phyloP scores from a whole-genome alignment of 345 rosid genomes.

The Hibiscus tridactylites region DNA sequence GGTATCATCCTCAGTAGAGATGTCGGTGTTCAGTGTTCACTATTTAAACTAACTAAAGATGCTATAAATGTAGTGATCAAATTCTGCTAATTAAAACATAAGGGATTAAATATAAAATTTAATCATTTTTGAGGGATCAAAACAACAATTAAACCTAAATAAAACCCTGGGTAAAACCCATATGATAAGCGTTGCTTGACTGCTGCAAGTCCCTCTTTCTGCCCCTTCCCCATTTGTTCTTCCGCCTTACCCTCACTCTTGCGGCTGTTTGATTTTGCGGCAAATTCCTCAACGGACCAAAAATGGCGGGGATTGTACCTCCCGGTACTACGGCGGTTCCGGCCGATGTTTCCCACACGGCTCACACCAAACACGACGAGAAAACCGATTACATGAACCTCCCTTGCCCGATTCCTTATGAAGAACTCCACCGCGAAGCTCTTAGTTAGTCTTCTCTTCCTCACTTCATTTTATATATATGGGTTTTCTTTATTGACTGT shows the following conservation, averaged over 20 bases:
- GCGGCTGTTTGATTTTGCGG: neutral
- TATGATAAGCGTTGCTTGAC: too few species aligned
- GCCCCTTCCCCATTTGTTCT: neutral
- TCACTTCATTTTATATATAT: neutral
- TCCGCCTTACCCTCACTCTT: neutral
- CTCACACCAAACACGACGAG: slow-evolving; percentile 30
- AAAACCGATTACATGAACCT: slow-evolving; percentile 66
- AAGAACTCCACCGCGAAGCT: slow-evolving; percentile 91
- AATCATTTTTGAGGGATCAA: too few species aligned
- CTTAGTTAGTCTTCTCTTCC: slow-evolving; percentile 33
- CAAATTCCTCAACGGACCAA: slow-evolving; percentile 1
- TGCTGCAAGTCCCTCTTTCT: neutral
- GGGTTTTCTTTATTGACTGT: neutral
- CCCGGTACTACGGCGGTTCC: slow-evolving; percentile 21
- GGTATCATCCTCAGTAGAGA: too few species aligned
- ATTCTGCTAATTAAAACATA: too few species aligned
- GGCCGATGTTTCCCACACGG: slow-evolving; percentile 19
- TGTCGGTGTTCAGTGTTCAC: too few species aligned
- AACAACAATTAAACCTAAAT: neutral
- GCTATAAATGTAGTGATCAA: too few species aligned
- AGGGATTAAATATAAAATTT: too few species aligned
- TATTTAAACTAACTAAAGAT: too few species aligned
- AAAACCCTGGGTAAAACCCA: neutral
- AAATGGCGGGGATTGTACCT: slow-evolving; percentile 53
- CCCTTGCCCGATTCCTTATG: slow-evolving; percentile 87